Base-by-base conservation (phyloP, 176 grass and related monocot genomes). In the Juncus effusus region DNA sequence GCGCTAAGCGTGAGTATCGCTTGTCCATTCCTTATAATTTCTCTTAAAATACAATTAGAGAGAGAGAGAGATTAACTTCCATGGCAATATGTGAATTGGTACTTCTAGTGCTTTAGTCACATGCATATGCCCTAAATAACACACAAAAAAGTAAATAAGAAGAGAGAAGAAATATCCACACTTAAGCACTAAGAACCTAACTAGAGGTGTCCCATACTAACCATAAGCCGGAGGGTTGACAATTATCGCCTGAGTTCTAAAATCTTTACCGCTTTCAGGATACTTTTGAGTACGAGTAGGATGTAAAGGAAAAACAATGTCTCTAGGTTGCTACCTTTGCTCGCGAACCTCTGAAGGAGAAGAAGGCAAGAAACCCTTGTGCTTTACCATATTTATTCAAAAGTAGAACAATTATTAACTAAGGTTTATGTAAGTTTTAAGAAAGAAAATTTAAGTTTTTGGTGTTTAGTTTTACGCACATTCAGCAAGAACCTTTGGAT, bases 41-140 rank as follows among this genome's bases (percentile, higher is more conserved):
- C 42, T 16, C 50, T 6, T 42, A 19, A 3, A 64, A 40, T 42
- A 16, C 13, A 9, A 13, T 64, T 16, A 69, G 11, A 61, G 65
- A 45, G 67, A 79, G 10, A 79, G 62, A 69, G 47, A 85, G n/a
- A n/a, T 87, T 88, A 74, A 96, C 93, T 87, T 96, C 93, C 93
- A 96, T 74, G 93, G 93, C 93, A 96, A 96, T 88, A 96, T 83
- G 78, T 96, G 93, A 86, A 96, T 82, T 28, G 93, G 93, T 75
- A 96, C 85, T 69, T 96, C 86, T 60, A 96, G 72, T 53, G 82
- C 79, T 78, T 96, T 87, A 13, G 93, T 87, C 82, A 91, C 93
- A 73, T 96, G 93, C 3, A 76, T 85, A 79, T 96, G 93, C 49
- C 93, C 93, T 96, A 82, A 76, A 76, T 40, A 91, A 78, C 45